phyloP scores from a whole-genome alignment of 768 basidiomycete species.

The Phylloporus rhodoxanthus region DNA sequence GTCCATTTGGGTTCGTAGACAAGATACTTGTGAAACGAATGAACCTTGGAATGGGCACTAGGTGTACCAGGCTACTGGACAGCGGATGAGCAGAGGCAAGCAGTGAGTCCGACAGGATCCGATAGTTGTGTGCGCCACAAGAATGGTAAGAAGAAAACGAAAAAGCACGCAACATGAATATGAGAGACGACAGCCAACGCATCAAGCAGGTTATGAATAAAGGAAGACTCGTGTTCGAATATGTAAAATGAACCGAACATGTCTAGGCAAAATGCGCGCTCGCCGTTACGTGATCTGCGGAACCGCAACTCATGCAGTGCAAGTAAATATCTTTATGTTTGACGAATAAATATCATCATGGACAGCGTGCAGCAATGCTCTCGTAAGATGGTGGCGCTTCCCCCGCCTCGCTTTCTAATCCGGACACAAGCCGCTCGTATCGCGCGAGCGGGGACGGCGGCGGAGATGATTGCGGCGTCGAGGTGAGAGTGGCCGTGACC shows the following conservation, averaged over 20 bases:
- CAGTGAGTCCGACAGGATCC: conserved; percentile 22
- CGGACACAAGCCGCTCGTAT: conserved; percentile 81
- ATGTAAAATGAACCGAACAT: conserved; percentile 15
- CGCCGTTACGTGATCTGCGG: conserved; percentile 29
- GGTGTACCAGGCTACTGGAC: conserved; percentile 3
- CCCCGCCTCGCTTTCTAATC: conserved; percentile 77
- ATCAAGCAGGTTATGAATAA: conserved; percentile 10
- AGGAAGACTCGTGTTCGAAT: conserved; percentile 12
- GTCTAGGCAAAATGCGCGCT: conserved; percentile 12
- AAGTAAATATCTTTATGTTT: too few relatives aligned
- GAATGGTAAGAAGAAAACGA: conserved; percentile 10
- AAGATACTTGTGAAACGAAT: conserved; percentile 14
- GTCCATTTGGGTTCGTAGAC: conserved; percentile 9
- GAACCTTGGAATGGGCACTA: conserved; percentile 6
- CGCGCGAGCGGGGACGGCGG: conserved; percentile 33
- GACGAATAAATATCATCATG: conserved; percentile 1
- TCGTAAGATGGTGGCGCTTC: conserved; percentile 70
- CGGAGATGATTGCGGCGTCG: conserved; percentile 8
- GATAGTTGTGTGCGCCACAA: conserved; percentile 13
- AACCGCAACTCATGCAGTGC: conserved; percentile 17
- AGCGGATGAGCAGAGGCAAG: conserved; percentile 3
- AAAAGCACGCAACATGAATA: conserved; percentile 9
- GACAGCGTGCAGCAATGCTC: conserved; percentile 12
- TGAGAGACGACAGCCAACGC: not conserved
- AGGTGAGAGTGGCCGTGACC: not conserved